These are phyloP conservation scores for Ascodesmis nigricans DNA, from an alignment of 495 filamentous ascomycete genomes.

Conservation along the genomic window DNA sequence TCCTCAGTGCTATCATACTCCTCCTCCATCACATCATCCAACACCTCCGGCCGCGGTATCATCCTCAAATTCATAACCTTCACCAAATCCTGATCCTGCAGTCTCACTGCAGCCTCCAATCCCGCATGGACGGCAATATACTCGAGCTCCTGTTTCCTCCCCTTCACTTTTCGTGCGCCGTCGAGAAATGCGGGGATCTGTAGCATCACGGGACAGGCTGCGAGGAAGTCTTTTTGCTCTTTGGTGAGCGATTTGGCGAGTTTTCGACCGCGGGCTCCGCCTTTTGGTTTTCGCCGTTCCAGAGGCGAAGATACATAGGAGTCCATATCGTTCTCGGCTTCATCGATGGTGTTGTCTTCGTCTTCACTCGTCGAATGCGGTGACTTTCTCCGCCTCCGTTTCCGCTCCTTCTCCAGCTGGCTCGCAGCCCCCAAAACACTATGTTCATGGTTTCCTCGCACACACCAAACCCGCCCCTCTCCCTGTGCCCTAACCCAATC, in stretches of 20 bases:
- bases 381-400: slow-evolving; percentile 8
- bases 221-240: slow-evolving; percentile 49
- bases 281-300: not conserved
- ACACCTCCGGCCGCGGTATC: slow-evolving; percentile 10
- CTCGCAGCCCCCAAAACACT: too few relatives aligned
- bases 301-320: not conserved
- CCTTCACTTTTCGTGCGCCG: too few relatives aligned
- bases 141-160: slow-evolving; percentile 30
- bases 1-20: slow-evolving; percentile 35
- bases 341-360: not conserved
- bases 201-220: slow-evolving; percentile 32
- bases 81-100: slow-evolving; percentile 42
- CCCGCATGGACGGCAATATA: slow-evolving; percentile 62
- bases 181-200: too few relatives aligned
- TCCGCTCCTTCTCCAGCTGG: slow-evolving; percentile 7
- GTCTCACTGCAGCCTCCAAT: slow-evolving; percentile 45
- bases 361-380: not conserved
- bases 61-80: slow-evolving; percentile 83
- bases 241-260: slow-evolving; percentile 32
- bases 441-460: slow-evolving; percentile 82
- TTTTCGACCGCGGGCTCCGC: slow-evolving; percentile 19
- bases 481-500: slow-evolving; percentile 42
- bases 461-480: slow-evolving; percentile 57
- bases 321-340: not conserved
- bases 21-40: slow-evolving; percentile 13